These are phyloP conservation scores for Myrica gale DNA, from an alignment of 306 rosid species.

Conservation along the genomic window DNA sequence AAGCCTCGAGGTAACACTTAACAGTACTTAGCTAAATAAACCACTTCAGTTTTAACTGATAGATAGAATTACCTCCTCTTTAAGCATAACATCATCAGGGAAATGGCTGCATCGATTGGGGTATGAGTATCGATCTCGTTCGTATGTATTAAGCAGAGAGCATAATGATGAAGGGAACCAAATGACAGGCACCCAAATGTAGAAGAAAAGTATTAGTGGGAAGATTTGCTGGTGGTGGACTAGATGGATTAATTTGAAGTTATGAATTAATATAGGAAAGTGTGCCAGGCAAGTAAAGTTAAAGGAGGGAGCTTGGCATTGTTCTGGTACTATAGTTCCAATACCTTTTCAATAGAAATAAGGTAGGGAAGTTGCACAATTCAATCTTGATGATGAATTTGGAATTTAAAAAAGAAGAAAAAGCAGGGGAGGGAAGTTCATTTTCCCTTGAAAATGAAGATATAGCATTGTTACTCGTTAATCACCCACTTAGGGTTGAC, in stretches of 20 bases:
- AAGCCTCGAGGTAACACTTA: slow-evolving; percentile 9
- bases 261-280: not conserved
- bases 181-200: not conserved
- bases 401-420: not conserved
- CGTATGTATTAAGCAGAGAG: not conserved
- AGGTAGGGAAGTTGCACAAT: not conserved
- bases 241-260: not conserved
- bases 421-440: slow-evolving; percentile 2
- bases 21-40: slow-evolving; percentile 18
- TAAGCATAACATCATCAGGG: not conserved
- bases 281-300: not conserved
- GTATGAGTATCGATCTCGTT: not conserved
- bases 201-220: not conserved
- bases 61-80: not conserved
- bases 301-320: not conserved
- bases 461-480: slow-evolving; percentile 12
- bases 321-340: not conserved
- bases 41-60: not conserved
- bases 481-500: slow-evolving; percentile 53
- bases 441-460: not conserved
- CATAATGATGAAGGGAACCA: not conserved
- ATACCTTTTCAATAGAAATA: not conserved
- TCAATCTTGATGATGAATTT: slow-evolving; percentile 6
- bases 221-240: not conserved
- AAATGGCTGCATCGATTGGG: too few species aligned